Evolutionary conservation across 805 yeast species (phyloP), one percentile per base, ranked within the genome.

Genomic region (Suhomyces prunicola): DNA sequence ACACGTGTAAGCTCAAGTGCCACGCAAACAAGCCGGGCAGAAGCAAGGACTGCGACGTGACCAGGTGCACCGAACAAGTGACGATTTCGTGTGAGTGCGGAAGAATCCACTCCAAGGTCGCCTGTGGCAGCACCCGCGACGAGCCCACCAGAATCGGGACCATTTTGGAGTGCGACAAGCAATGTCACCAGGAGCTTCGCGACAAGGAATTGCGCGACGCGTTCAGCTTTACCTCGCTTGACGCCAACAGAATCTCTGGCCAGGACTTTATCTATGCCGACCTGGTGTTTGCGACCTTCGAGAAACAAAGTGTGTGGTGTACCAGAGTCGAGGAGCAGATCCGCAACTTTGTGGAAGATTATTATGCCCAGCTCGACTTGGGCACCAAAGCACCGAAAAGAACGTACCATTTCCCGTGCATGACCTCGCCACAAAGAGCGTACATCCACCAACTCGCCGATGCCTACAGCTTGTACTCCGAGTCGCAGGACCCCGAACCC

Each of bases 401-500:
- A 39, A 68, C 80, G 0, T 68, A 81, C 58, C 84, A 84, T 63
- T 89, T 92, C 69, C 84, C 84, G 15, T 86, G 93, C 15, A 89
- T 91, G 96, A 77, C 72, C 48, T 65, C 75, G 12, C 79, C 83
- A 5, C 93, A 88, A 65, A 74, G 97, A 46, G 73, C 74, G 55
- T 90, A 90, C 62, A 69, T 91, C 24, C 93, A 85, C 62, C 84
- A 83, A 49, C 62, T 91, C 41, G 86, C 91, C 0, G 81, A 76
- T 24, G 68, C 82, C 0, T 90, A 74, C 64, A 73, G 78, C 10
- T 60, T 90, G 10, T 84, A 80, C 59, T 74, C 87, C 0, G 91
- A 88, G 60, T 81, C 92, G 1, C 94, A 88, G 56, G 97, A 89
- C 66, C 82, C 81, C 2, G 97, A 90, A 58, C 97, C 97, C 0